A percentile compares a stretch with the other conserved stretches of the same genome.
Evolutionary conservation across 2,329 filamentous ascomycete species (phyloP).

Genomic region (Xylariaceae sp.): DNA sequence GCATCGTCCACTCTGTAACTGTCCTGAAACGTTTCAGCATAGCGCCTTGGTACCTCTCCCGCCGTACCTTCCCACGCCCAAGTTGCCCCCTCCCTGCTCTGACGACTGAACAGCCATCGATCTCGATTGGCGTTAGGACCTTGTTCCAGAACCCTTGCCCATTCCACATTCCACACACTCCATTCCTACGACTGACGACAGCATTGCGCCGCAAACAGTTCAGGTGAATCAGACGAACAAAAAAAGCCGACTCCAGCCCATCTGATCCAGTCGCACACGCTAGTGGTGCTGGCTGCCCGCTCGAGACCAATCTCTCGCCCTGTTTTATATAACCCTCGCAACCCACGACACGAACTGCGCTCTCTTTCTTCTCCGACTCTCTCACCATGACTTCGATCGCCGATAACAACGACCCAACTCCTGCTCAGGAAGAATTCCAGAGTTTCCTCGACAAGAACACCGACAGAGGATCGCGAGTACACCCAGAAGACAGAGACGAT

Average conservation of each 20-base stretch:
- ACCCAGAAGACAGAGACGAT: constrained; percentile 56
- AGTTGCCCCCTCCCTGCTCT: neutral
- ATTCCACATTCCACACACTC: neutral
- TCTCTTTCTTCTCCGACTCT: constrained; percentile 5
- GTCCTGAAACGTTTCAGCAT: neutral
- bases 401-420: constrained; percentile 40
- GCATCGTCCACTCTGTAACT: neutral
- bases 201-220: constrained; percentile 15
- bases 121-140: constrained; percentile 19
- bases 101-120: constrained; percentile 15
- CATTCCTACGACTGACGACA: neutral
- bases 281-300: neutral
- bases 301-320: constrained; percentile 1
- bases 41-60: too few species aligned
- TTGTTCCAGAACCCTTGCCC: constrained; percentile 28
- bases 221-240: constrained; percentile 4
- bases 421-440: constrained; percentile 64
- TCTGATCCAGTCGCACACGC: constrained; percentile 8
- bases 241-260: constrained; percentile 5
- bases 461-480: constrained; percentile 39
- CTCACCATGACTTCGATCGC: constrained; percentile 42
- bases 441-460: constrained; percentile 55
- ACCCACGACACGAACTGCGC: constrained; percentile 6
- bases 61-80: too few species aligned
- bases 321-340: constrained; percentile 17